These are phyloP conservation scores for Nemania serpens DNA, from an alignment of 2,329 filamentous ascomycete species.

Conservation along the genomic window DNA sequence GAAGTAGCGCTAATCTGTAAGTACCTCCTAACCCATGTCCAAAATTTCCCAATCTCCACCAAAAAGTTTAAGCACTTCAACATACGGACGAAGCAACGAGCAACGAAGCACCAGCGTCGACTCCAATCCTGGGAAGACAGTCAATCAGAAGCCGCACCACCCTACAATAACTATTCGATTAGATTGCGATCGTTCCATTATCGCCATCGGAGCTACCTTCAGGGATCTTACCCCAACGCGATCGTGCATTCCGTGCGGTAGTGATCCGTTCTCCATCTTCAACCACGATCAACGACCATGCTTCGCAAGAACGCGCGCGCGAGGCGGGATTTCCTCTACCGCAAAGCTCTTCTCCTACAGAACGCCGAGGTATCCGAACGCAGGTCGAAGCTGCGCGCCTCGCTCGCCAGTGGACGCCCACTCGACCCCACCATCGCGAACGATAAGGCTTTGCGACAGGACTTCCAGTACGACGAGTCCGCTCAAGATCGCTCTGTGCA, in stretches of 20 bases:
- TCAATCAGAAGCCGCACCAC: too few relatives aligned
- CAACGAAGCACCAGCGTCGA: too few relatives aligned
- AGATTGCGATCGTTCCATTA: not conserved
- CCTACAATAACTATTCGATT: not conserved
- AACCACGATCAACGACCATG: conserved; percentile 39
- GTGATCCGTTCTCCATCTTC: conserved; percentile 1
- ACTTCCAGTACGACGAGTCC: conserved; percentile 94
- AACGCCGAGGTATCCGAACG: conserved; percentile 95
- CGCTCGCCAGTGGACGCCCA: conserved; percentile 86
- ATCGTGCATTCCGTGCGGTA: not conserved
- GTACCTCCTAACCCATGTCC: too few relatives aligned
- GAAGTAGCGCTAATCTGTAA: too few relatives aligned
- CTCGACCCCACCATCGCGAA: conserved; percentile 82
- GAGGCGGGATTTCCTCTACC: conserved; percentile 84
- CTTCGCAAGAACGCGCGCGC: conserved; percentile 74
- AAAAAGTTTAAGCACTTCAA: too few relatives aligned
- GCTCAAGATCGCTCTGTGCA: conserved; percentile 67
- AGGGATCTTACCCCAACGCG: not conserved
- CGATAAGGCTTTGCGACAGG: conserved; percentile 80
- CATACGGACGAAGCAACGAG: too few relatives aligned
- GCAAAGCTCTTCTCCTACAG: conserved; percentile 81
- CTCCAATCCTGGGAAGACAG: too few relatives aligned
- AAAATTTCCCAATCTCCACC: too few relatives aligned
- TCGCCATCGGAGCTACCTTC: conserved; percentile 19
- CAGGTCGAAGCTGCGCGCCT: conserved; percentile 81